Conservation (phyloP, 306 rosid species). For the Luffa aegyptiaca region DNA sequence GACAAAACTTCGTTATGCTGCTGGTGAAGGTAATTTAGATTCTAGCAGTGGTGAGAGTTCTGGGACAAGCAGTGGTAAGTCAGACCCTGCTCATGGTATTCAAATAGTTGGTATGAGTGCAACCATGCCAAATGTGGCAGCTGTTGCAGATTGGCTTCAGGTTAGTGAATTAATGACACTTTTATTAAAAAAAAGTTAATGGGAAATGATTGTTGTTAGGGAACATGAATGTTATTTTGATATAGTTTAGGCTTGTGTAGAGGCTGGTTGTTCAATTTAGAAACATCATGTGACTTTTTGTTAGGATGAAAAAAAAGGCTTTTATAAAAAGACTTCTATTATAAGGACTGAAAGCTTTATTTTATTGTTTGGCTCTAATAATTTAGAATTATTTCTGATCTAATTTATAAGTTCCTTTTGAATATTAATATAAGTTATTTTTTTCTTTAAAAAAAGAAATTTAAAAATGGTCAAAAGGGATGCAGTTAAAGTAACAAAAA, state of each 20-base stretch:
- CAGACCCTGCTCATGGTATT: conserved; percentile 79
- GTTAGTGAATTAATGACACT: conserved; percentile 32
- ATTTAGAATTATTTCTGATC: background rate
- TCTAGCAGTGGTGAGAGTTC: conserved; percentile 85
- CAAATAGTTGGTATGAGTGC: conserved; percentile 99
- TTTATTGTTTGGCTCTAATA: background rate
- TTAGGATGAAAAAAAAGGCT: background rate
- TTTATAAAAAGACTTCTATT: background rate
- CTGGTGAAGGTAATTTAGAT: conserved; percentile 83
- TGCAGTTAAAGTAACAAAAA: background rate
- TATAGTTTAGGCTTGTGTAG: background rate
- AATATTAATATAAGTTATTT: background rate
- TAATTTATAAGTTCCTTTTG: background rate
- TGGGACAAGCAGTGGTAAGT: conserved; percentile 74
- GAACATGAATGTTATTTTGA: background rate
- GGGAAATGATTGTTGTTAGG: background rate
- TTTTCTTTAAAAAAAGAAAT: background rate
- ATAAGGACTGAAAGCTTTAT: background rate
- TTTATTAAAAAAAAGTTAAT: background rate
- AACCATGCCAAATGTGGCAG: conserved; percentile 96
- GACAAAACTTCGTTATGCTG: conserved; percentile 98
- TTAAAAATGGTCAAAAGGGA: background rate
- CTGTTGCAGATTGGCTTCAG: conserved; percentile 98
- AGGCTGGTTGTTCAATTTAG: background rate
- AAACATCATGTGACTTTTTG: background rate